Percentiles rank a stretch among this genome's conserved stretches.
phyloP scores from a whole-genome alignment of 192 early-diverging fungal genomes.

The Podila clonocystis region DNA sequence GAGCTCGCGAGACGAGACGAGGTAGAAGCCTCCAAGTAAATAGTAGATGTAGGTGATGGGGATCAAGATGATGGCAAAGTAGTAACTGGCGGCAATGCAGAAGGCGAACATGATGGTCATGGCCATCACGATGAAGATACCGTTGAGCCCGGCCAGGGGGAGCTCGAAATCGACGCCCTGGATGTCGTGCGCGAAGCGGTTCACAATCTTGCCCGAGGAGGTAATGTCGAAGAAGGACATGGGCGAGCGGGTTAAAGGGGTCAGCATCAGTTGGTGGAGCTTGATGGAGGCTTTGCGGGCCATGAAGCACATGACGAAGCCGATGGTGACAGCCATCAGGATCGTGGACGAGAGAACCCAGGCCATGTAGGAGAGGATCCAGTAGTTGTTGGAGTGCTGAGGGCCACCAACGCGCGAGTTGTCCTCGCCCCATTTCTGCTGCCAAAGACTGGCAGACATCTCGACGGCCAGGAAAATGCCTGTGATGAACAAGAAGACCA shows the following conservation, averaged over 20 bases:
- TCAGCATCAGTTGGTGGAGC: conserved; percentile 67
- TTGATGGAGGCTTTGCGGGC: conserved; percentile 62
- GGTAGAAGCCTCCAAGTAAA: conserved; percentile 65
- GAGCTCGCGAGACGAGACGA: conserved; percentile 75
- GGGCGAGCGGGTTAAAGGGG: conserved; percentile 62
- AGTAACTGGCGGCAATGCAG: conserved; percentile 63
- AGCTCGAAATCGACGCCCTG: conserved; percentile 68
- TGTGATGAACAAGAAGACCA: background rate
- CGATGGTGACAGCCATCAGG: conserved; percentile 20
- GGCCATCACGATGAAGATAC: conserved; percentile 48
- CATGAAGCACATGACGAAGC: conserved; percentile 59
- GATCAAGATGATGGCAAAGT: conserved; percentile 57
- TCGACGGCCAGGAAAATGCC: background rate
- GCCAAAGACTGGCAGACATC: background rate
- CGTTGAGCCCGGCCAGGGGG: conserved; percentile 55
- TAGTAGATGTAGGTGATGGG: conserved; percentile 54
- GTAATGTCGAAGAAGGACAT: conserved; percentile 52
- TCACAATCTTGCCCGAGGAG: conserved; percentile 71
- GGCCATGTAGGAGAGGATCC: conserved; percentile 24
- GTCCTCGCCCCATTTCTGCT: background rate
- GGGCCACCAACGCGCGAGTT: background rate
- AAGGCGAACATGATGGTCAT: conserved; percentile 56
- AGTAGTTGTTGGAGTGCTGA: conserved; percentile 8
- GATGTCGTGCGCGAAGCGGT: conserved; percentile 84
- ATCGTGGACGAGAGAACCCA: conserved; percentile 12